Conservation (phyloP, 1,139 yeast genomes). For the Sugiyamaella neomexicana region DNA sequence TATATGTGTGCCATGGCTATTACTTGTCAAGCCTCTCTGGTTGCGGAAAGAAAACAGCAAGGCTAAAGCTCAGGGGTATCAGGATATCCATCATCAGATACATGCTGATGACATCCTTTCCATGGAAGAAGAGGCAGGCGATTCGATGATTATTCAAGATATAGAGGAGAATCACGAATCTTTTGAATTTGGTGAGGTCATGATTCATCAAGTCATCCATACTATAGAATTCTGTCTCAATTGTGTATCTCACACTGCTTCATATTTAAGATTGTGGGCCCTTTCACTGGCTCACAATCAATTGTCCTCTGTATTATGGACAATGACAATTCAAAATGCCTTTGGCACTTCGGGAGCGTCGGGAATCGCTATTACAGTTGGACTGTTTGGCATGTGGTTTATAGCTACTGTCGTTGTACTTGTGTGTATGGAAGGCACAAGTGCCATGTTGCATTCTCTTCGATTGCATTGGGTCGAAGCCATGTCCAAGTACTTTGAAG, state of each 20-base stretch:
- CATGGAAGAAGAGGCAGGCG: slow-evolving; percentile 31
- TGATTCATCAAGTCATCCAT: slow-evolving; percentile 97
- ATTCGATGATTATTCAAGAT: slow-evolving; percentile 32
- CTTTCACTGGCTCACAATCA: slow-evolving; percentile 96
- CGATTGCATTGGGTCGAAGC: slow-evolving; percentile 99
- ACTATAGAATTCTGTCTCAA: slow-evolving; percentile 97
- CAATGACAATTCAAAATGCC: slow-evolving; percentile 87
- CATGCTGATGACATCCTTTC: slow-evolving; percentile 26
- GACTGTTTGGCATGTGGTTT: slow-evolving; percentile 94
- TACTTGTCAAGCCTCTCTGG: slow-evolving; percentile 79
- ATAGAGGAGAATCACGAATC: slow-evolving; percentile 46
- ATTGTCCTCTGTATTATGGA: slow-evolving; percentile 90
- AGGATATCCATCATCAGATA: slow-evolving; percentile 30
- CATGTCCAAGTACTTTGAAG: slow-evolving; percentile 96
- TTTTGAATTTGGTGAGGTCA: slow-evolving; percentile 83
- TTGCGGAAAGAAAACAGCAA: slow-evolving; percentile 50
- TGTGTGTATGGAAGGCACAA: slow-evolving; percentile 97
- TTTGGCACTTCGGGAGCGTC: slow-evolving; percentile 67
- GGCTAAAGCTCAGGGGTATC: slow-evolving; percentile 38
- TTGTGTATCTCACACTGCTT: slow-evolving; percentile 97
- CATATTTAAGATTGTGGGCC: slow-evolving; percentile 96
- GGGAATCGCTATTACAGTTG: slow-evolving; percentile 74
- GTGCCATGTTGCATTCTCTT: slow-evolving; percentile 96
- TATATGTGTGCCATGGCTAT: slow-evolving; percentile 91
- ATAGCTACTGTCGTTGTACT: slow-evolving; percentile 83